These are phyloP conservation scores for Closterium sp. DNA, from an alignment of 139 green algal genomes.

Conservation along the genomic window DNA sequence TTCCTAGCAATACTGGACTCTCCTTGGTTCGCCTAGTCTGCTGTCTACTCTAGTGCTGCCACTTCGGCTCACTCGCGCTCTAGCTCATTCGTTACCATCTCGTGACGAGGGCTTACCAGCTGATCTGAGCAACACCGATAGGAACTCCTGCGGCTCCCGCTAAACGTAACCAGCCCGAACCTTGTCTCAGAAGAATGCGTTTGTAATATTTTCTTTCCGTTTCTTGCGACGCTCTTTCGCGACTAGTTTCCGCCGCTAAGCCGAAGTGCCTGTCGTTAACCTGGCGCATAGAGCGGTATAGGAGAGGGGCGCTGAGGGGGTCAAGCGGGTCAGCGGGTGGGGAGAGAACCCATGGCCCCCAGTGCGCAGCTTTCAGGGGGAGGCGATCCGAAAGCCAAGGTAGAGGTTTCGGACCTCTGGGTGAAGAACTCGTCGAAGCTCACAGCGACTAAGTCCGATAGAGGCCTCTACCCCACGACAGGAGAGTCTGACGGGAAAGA, in stretches of 20 bases:
- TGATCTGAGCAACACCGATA: background rate
- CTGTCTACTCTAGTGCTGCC: background rate
- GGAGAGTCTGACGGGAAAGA: constrained; percentile 1
- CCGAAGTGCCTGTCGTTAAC: background rate
- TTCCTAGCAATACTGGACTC: background rate
- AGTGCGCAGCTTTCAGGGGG: background rate
- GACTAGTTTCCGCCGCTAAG: background rate
- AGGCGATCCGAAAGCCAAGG: background rate
- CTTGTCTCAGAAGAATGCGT: background rate
- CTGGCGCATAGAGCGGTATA: background rate
- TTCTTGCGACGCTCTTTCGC: background rate
- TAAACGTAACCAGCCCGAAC: background rate
- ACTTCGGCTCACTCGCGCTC: background rate
- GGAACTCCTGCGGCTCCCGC: background rate
- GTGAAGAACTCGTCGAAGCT: background rate
- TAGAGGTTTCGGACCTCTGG: background rate
- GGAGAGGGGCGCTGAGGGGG: background rate
- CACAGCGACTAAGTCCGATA: background rate
- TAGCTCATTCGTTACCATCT: background rate
- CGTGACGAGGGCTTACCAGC: background rate
- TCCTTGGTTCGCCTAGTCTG: background rate
- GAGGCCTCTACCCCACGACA: background rate
- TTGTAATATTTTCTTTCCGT: background rate
- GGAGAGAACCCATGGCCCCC: background rate
- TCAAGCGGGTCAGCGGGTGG: background rate